Conservation (phyloP, 176 grass and related monocot genomes). For the Eragrostis nindensis region DNA sequence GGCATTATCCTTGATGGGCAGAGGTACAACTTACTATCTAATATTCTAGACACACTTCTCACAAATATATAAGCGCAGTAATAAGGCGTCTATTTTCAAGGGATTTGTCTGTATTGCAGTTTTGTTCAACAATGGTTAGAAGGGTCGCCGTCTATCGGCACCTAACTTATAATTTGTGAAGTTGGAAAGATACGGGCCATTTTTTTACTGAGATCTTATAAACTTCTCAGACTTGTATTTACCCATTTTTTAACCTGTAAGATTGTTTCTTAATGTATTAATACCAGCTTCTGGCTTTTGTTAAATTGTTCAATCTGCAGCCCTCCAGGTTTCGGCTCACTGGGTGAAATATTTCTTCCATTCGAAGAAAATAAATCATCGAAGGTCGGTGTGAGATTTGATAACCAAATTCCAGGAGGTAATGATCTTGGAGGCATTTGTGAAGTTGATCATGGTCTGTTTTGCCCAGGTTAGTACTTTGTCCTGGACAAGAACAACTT, state of each 20-base stretch:
- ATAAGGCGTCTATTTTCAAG: slow-evolving; percentile 1
- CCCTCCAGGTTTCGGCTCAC: slow-evolving; percentile 80
- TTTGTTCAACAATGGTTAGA: slow-evolving; percentile 24
- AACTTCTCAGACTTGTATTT: not conserved
- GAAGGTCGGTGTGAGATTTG: slow-evolving; percentile 94
- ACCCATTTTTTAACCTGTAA: not conserved
- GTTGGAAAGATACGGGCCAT: slow-evolving; percentile 13
- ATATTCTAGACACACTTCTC: not conserved
- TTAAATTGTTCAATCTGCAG: slow-evolving; percentile 56
- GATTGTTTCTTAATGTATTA: slow-evolving; percentile 26
- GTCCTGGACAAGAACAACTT: slow-evolving; percentile 25
- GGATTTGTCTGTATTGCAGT: not conserved
- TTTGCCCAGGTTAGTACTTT: slow-evolving; percentile 83
- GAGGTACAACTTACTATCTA: slow-evolving; percentile 31
- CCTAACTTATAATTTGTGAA: not conserved
- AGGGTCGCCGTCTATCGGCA: not conserved
- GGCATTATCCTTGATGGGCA: slow-evolving; percentile 53
- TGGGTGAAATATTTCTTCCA: slow-evolving; percentile 84
- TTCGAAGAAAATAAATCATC: slow-evolving; percentile 94
- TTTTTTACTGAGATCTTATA: slow-evolving; percentile 15
- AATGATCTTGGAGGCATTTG: slow-evolving; percentile 95
- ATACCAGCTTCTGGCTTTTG: slow-evolving; percentile 4
- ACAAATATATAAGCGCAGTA: slow-evolving; percentile 34
- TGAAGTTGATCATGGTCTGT: slow-evolving; percentile 94
- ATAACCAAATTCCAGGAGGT: slow-evolving; percentile 82